Conservation (phyloP, 495 filamentous ascomycete species). For the Podospora anserina region DNA sequence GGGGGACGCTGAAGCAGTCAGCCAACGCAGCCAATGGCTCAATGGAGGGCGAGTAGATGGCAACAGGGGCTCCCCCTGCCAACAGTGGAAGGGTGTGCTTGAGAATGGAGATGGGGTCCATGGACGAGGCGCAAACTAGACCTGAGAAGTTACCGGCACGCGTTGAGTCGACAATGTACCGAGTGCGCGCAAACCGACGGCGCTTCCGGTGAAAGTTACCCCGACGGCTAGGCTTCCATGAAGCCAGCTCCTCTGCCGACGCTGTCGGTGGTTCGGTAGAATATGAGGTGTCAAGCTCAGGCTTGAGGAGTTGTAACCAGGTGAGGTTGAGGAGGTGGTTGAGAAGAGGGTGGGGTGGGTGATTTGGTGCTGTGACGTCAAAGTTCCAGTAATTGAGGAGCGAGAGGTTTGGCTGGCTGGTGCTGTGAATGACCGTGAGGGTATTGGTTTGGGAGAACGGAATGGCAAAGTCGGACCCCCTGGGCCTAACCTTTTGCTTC, state of each 20-base stretch:
- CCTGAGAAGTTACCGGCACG: slow-evolving; percentile 76
- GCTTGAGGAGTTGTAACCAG: slow-evolving; percentile 85
- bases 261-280: slow-evolving; percentile 53
- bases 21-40: slow-evolving; percentile 72
- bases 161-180: slow-evolving; percentile 65
- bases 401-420: slow-evolving; percentile 83
- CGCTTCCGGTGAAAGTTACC: slow-evolving; percentile 82
- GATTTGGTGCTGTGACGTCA: slow-evolving; percentile 62
- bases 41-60: slow-evolving; percentile 75
- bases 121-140: slow-evolving; percentile 72
- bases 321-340: slow-evolving; percentile 77
- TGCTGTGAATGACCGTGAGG: slow-evolving; percentile 81
- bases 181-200: slow-evolving; percentile 68
- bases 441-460: slow-evolving; percentile 67
- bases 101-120: slow-evolving; percentile 76
- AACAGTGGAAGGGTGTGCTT: slow-evolving; percentile 71
- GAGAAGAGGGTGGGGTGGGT: slow-evolving; percentile 69
- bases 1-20: slow-evolving; percentile 74
- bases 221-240: slow-evolving; percentile 72
- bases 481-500: slow-evolving; percentile 19
- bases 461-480: slow-evolving; percentile 34
- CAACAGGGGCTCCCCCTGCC: slow-evolving; percentile 74
- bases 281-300: slow-evolving; percentile 67
- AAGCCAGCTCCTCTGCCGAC: slow-evolving; percentile 52
- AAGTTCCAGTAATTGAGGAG: slow-evolving; percentile 84